Evolutionary conservation across 805 yeast genomes (phyloP).

Genomic region (Jamesozyma piceae): DNA sequence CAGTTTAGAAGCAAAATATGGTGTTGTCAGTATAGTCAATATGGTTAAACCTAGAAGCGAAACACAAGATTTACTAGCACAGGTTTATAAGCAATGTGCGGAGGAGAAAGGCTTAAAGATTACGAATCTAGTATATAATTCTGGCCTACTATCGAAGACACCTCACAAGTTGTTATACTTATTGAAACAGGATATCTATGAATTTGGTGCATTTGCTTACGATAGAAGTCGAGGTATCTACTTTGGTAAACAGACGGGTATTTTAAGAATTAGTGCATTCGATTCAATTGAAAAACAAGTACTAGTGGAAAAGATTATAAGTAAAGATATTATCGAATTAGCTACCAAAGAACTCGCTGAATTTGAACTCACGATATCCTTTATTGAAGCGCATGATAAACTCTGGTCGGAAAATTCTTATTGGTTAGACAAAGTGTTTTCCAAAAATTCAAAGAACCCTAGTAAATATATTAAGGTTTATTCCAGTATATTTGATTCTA

Average conservation of each 20-base stretch:
- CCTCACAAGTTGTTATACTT: slow-evolving; percentile 39
- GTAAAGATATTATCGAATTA: slow-evolving; percentile 50
- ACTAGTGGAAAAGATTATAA: slow-evolving; percentile 58
- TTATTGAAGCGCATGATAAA: slow-evolving; percentile 61
- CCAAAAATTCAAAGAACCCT: slow-evolving; percentile 27
- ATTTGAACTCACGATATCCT: slow-evolving; percentile 33
- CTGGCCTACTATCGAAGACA: slow-evolving; percentile 30
- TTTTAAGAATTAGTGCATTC: slow-evolving; percentile 79
- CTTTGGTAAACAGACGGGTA: slow-evolving; percentile 79
- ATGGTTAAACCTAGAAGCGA: slow-evolving; percentile 59
- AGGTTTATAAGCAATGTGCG: slow-evolving; percentile 50
- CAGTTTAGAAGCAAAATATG: slow-evolving; percentile 60
- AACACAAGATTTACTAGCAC: slow-evolving; percentile 54
- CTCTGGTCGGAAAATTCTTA: slow-evolving; percentile 93
- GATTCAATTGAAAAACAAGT: slow-evolving; percentile 87
- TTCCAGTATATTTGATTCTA: slow-evolving; percentile 22
- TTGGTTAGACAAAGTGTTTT: slow-evolving; percentile 71
- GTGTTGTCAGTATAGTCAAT: slow-evolving; percentile 76
- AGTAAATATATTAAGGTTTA: slow-evolving; percentile 24
- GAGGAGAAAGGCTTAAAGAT: slow-evolving; percentile 26
- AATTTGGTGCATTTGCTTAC: slow-evolving; percentile 77
- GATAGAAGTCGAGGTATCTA: slow-evolving; percentile 52
- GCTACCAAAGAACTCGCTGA: slow-evolving; percentile 37
- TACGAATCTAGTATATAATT: slow-evolving; percentile 32
- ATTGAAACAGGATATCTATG: slow-evolving; percentile 56